Evolutionary conservation across 768 basidiomycete species (phyloP), one percentile per base, ranked within the genome.

Genomic region (Thelephora ganbajun): DNA sequence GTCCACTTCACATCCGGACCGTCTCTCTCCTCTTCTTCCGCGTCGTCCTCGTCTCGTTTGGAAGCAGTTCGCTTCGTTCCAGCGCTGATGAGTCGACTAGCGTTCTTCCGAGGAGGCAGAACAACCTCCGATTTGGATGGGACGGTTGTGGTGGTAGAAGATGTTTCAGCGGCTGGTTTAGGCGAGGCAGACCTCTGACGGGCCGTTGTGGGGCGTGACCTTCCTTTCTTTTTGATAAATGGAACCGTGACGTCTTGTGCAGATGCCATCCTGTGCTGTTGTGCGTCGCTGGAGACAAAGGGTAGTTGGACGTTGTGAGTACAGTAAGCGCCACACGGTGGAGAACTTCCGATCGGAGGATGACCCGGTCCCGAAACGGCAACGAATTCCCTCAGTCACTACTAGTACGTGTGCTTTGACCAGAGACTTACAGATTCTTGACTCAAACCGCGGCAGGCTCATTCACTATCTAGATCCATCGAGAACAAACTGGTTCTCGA

Each of bases 201-300:
- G 2, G 73, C 62, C 0, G 84, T 85, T 3, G 79, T 71, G 2
- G 91, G 91, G 1, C 90, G 74, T 2, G 80, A 72, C 54, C 81
- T 83, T 35, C 83, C 80, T 59, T 83, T 87, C 61, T 82, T 87
- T 67, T 85, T 94, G 68, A 94, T 89, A 66, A 96, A 92, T 2
- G 88, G 80, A 0, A 94, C 88, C 43, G 71, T 76, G 12, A 73
- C 57, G 45, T 30, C 26, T 9, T 30, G 26, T 9, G 26, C 9
- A 30, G 26, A 30, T 30, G 26, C 26, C 26, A 30, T 30, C 26
- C 26, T 30, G 26, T 30, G 9, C 26, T 4, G 26, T 30, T 30
- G 26, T 30, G 26, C 9, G 9, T 9, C 26, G 26, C 26, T 30
- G 26, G 26, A 30, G 26, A 30, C 26, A 4, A 9, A 30, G 9